Conservation (phyloP, 257 asterid species). For the Solanum corneliomulleri region DNA sequence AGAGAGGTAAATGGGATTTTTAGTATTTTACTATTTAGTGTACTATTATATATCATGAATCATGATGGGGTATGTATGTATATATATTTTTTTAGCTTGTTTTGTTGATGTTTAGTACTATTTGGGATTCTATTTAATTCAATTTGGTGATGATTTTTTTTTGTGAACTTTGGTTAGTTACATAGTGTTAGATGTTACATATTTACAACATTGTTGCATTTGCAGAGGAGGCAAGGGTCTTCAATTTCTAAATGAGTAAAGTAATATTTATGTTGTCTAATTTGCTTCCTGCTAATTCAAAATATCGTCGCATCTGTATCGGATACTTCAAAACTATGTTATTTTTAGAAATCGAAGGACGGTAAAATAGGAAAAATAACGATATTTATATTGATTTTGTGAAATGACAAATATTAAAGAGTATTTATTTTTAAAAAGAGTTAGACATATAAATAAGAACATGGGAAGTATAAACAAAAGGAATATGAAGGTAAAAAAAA, state of each 20-base stretch:
- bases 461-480: too few relatives aligned
- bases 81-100: not conserved
- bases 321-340: rapidly evolving
- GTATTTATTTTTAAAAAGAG: not conserved
- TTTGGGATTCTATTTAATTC: not conserved
- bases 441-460: not conserved
- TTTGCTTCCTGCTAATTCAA: rapidly evolving
- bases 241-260: not conserved
- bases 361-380: rapidly evolving
- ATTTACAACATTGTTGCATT: not conserved
- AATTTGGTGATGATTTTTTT: not conserved
- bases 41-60: not conserved
- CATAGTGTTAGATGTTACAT: not conserved
- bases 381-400: rapidly evolving
- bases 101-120: not conserved
- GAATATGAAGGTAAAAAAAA: too few relatives aligned
- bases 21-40: not conserved
- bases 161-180: not conserved
- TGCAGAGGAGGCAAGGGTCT: not conserved
- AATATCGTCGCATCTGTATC: rapidly evolving
- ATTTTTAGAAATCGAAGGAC: rapidly evolving
- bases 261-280: not conserved
- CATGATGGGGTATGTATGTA: not conserved
- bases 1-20: not conserved
- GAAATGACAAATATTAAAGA: too few relatives aligned